Evolutionary conservation across 2,329 filamentous ascomycete genomes (phyloP).

Genomic region (Penicillium crustosum): DNA sequence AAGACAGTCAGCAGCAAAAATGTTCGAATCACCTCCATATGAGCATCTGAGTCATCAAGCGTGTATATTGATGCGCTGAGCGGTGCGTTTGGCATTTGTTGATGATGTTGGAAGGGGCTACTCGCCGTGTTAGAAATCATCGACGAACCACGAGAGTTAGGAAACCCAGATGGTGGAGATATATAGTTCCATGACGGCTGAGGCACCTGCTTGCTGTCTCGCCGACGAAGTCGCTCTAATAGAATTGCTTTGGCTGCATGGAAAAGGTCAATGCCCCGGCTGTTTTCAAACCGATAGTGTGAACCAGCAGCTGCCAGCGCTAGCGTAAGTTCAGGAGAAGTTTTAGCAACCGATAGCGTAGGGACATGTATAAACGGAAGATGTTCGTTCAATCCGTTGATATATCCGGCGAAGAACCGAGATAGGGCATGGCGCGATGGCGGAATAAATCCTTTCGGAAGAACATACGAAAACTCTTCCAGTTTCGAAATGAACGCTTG

Average conservation of each 20-base stretch:
- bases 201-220: slow-evolving; percentile 48
- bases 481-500: slow-evolving; percentile 47
- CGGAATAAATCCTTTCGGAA: slow-evolving; percentile 49
- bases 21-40: slow-evolving; percentile 53
- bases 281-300: slow-evolving; percentile 51
- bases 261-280: slow-evolving; percentile 56
- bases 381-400: slow-evolving; percentile 53
- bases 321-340: slow-evolving; percentile 51
- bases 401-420: slow-evolving; percentile 53
- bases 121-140: slow-evolving; percentile 43
- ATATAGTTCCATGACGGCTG: slow-evolving; percentile 45
- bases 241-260: slow-evolving; percentile 58
- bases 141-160: slow-evolving; percentile 44
- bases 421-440: slow-evolving; percentile 51
- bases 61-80: slow-evolving; percentile 37
- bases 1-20: slow-evolving; percentile 58
- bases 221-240: slow-evolving; percentile 51
- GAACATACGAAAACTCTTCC: slow-evolving; percentile 47
- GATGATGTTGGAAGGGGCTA: slow-evolving; percentile 47
- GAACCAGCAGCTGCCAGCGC: slow-evolving; percentile 53
- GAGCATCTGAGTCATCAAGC: slow-evolving; percentile 46
- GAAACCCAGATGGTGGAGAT: slow-evolving; percentile 38
- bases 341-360: slow-evolving; percentile 47
- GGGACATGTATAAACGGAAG: slow-evolving; percentile 54
- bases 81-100: slow-evolving; percentile 31